Base-by-base conservation (phyloP, 768 basidiomycete genomes). In the Myochromella boudieri region DNA sequence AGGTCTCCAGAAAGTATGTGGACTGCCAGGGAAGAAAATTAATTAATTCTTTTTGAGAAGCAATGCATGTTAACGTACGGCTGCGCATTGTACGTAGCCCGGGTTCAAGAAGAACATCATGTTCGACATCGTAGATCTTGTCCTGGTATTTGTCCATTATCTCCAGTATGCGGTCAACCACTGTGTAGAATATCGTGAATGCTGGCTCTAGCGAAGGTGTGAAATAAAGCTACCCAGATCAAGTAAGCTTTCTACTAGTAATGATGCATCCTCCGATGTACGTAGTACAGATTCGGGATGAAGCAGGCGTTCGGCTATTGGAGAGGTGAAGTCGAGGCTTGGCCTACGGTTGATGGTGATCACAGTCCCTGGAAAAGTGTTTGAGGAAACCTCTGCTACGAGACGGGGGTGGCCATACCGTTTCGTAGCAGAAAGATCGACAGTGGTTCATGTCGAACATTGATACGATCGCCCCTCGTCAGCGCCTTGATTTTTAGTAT, bases 1-100 rank as follows among this genome's bases (percentile, higher is more conserved):
- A 88, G 70, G 56, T 89, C 84, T 10, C 84, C 85, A 25, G 83
- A 84, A 10, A 87, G 68, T 44, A 89, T 82, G 59, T 89, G 86
- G 42, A 88, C 85, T 85, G 40, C 34, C 32, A 18, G 24, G 26
- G n/a, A n/a, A n/a, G n/a, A n/a, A 25, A n/a, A 8, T 6, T 12
- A 45, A 25, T 44, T 17, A 42, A 5, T 31, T 32, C 6, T 21
- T n/a, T 12, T 37, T 39, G 29, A 38, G 29, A 10, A 17, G 42
- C 15, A 11, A 36, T 28, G 33, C 3, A 25, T 31, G 8, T 11
- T 18, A 15, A 64, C 81, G 37, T 57, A 85, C 84, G 58, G 34
- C 68, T 71, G 14, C 82, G 74, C 17, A 87, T 82, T 24, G 75
- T 76, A 47, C 70, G 65, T 71, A 87, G 78, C 40, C 70, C 73